These are phyloP conservation scores for Coemansia sp. DNA, from an alignment of 192 early-diverging fungal species.

Conservation along the genomic window DNA sequence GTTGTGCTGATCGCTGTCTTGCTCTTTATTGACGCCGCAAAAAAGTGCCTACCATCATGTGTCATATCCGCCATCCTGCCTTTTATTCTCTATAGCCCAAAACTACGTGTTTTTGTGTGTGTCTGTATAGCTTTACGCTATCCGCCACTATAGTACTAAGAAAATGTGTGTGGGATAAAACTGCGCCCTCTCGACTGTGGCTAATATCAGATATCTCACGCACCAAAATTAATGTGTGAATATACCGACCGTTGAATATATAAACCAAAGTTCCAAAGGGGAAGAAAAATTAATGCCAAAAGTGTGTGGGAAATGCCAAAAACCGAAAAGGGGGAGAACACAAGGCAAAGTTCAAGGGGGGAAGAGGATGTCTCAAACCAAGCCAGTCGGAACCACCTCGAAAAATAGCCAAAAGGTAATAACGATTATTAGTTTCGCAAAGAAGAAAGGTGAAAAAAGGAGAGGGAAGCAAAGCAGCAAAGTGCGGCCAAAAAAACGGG, in stretches of 20 bases:
- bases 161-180: no score
- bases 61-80: constrained; percentile 10
- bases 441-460: constrained; percentile 1
- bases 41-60: constrained; percentile 30
- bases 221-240: constrained; percentile 4
- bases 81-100: no score
- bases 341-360: constrained; percentile 3
- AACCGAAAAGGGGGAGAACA: constrained; percentile 4
- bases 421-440: not conserved
- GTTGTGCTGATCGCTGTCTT: constrained; percentile 6
- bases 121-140: no score
- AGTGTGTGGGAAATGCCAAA: constrained; percentile 2
- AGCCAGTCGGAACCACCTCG: not conserved
- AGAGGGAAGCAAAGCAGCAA: constrained; percentile 1
- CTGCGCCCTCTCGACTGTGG: not conserved
- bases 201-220: not conserved
- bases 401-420: constrained; percentile 1
- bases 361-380: constrained; percentile 8
- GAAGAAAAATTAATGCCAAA: constrained; percentile 7
- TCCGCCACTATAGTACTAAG: no score
- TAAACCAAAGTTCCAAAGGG: no score
- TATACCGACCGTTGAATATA: no score
- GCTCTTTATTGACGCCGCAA: constrained; percentile 26
- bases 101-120: no score
- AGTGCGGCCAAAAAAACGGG: constrained; percentile 3